Conservation (phyloP, 257 asterid species). For the Eustoma russellianum region DNA sequence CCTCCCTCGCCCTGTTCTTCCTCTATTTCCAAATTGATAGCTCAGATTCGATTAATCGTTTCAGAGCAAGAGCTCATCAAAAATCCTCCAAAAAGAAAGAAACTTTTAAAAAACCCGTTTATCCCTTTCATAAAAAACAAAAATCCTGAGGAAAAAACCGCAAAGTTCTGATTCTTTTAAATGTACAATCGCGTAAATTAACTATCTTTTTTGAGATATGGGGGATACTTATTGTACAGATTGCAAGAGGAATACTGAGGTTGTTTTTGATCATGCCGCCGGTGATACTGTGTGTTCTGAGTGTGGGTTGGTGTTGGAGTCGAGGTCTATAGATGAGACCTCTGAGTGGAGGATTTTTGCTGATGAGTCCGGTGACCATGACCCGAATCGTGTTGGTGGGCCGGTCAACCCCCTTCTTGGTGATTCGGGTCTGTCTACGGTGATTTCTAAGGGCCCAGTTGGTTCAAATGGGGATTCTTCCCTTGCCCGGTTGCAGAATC, state of each 20-base stretch:
- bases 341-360: slow-evolving; percentile 96
- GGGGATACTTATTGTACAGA: slow-evolving; percentile 68
- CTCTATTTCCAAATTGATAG: slow-evolving; percentile 4
- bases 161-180: not conserved
- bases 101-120: not conserved
- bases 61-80: not conserved
- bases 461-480: slow-evolving; percentile 56
- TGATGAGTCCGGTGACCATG: slow-evolving; percentile 86
- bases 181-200: not conserved
- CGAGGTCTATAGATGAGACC: slow-evolving; percentile 78
- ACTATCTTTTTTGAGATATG: slow-evolving; percentile 19
- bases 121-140: not conserved
- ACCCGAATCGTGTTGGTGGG: slow-evolving; percentile 89
- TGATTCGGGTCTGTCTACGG: slow-evolving; percentile 69
- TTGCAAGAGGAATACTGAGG: slow-evolving; percentile 89
- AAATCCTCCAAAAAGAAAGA: not conserved
- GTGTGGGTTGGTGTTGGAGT: slow-evolving; percentile 89
- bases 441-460: slow-evolving; percentile 53
- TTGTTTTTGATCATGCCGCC: slow-evolving; percentile 80
- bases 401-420: slow-evolving; percentile 85
- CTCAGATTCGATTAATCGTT: slow-evolving; percentile 5
- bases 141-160: too few relatives aligned
- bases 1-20: not conserved
- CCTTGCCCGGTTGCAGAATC: not conserved
- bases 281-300: slow-evolving; percentile 98